Evolutionary conservation across 2,329 filamentous ascomycete species (phyloP).

Genomic region (Phyllosticta citribraziliensis): DNA sequence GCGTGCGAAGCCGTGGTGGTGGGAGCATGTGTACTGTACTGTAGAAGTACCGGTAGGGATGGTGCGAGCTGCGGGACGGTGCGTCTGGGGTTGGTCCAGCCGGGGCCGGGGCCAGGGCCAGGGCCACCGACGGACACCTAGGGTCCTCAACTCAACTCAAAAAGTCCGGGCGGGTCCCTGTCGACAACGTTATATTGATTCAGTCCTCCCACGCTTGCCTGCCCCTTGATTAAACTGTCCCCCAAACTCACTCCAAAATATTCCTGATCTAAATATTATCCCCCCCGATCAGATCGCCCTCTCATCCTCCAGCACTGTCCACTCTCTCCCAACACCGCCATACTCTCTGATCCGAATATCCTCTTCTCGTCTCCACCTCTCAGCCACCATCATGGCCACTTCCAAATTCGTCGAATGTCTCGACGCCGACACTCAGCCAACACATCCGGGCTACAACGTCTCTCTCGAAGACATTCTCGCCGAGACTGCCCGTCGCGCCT

Average conservation of each 20-base stretch:
- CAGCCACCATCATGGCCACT: constrained; percentile 19
- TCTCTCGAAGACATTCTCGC: constrained; percentile 30
- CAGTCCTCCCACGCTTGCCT: neutral
- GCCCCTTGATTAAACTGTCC: neutral
- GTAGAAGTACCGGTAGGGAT: no score
- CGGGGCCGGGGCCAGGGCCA: neutral
- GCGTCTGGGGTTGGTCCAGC: neutral
- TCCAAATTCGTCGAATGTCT: constrained; percentile 32
- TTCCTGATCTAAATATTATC: neutral
- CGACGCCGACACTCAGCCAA: constrained; percentile 23
- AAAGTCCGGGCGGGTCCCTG: neutral
- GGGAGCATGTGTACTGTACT: no score
- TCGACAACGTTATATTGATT: neutral
- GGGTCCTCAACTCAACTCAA: neutral
- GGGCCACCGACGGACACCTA: no score
- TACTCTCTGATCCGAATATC: neutral
- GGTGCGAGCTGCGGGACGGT: neutral
- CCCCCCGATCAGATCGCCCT: neutral
- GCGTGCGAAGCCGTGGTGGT: no score
- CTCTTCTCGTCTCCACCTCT: neutral
- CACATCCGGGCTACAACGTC: constrained; percentile 27
- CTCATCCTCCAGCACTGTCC: neutral
- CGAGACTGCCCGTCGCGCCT: constrained; percentile 24
- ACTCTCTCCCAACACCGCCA: neutral
- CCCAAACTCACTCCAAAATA: neutral